Conservation (phyloP, 1,139 yeast genomes). For the Yamadazyma spencermartinsiae region DNA sequence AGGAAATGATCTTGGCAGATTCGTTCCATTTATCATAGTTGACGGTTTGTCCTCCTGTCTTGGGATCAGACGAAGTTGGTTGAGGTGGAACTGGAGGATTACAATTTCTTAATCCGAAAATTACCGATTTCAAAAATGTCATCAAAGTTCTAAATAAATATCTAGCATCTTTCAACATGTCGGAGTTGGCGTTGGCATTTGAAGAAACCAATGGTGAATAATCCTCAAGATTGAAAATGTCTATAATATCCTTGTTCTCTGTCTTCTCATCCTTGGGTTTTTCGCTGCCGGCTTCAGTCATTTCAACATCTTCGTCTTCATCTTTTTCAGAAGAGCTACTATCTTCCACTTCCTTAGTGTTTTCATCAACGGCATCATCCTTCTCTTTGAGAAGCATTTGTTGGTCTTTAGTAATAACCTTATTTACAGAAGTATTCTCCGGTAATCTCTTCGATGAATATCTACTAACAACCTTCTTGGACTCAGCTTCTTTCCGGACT, state of each 20-base stretch:
- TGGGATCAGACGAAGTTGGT: slow-evolving; percentile 52
- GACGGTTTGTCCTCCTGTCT: slow-evolving; percentile 58
- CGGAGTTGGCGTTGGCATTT: slow-evolving; percentile 42
- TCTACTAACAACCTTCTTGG: slow-evolving; percentile 42
- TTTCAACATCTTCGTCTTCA: slow-evolving; percentile 20
- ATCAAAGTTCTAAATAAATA: slow-evolving; percentile 84
- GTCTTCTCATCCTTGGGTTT: slow-evolving; percentile 26
- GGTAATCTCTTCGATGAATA: slow-evolving; percentile 32
- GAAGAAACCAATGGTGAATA: slow-evolving; percentile 40
- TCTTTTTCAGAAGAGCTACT: slow-evolving; percentile 8
- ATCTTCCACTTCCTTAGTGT: slow-evolving; percentile 14
- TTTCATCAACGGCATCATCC: slow-evolving; percentile 9
- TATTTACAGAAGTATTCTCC: not conserved
- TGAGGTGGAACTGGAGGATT: slow-evolving; percentile 79
- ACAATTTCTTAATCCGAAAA: slow-evolving; percentile 86
- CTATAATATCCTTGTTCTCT: slow-evolving; percentile 37
- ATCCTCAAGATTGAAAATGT: slow-evolving; percentile 40
- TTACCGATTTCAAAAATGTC: slow-evolving; percentile 87
- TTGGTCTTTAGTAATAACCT: slow-evolving; percentile 9
- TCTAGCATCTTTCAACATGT: slow-evolving; percentile 83
- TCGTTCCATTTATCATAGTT: slow-evolving; percentile 74
- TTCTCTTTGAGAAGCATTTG: slow-evolving; percentile 7
- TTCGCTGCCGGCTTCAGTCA: slow-evolving; percentile 12
- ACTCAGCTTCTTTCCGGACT: slow-evolving; percentile 41
- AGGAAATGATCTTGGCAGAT: slow-evolving; percentile 77